Evolutionary conservation across 2,329 filamentous ascomycete species (phyloP).

Genomic region (Talaromyces sp.): DNA sequence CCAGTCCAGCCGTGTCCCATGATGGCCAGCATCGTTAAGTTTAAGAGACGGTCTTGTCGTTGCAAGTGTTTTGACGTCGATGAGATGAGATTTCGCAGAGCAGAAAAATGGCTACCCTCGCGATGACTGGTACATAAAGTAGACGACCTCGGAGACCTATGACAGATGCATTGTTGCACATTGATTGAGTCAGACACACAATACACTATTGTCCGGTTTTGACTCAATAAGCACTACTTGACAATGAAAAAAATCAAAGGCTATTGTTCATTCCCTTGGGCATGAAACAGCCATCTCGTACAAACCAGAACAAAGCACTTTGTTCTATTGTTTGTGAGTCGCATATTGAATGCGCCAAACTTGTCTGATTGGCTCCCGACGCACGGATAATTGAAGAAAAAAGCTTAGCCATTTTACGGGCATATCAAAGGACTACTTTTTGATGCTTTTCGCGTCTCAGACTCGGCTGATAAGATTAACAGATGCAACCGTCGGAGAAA

Average conservation of each 20-base stretch:
- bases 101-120: background rate
- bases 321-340: background rate
- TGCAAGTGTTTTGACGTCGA: background rate
- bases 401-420: background rate
- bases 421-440: background rate
- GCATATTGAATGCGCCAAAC: background rate
- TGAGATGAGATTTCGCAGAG: background rate
- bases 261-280: background rate
- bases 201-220: background rate
- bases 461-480: background rate
- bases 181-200: background rate
- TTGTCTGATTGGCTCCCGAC: background rate
- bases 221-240: background rate
- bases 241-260: background rate
- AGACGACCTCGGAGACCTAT: background rate
- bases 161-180: background rate
- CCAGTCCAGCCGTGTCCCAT: conserved; percentile 7
- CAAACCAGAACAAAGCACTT: background rate
- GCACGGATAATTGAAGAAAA: background rate
- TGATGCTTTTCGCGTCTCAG: background rate
- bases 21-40: conserved; percentile 7
- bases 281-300: background rate
- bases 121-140: background rate
- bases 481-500: background rate
- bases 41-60: background rate